Conservation (phyloP, 1,139 yeast genomes). For the Zygosaccharomyces pseudobailii region DNA sequence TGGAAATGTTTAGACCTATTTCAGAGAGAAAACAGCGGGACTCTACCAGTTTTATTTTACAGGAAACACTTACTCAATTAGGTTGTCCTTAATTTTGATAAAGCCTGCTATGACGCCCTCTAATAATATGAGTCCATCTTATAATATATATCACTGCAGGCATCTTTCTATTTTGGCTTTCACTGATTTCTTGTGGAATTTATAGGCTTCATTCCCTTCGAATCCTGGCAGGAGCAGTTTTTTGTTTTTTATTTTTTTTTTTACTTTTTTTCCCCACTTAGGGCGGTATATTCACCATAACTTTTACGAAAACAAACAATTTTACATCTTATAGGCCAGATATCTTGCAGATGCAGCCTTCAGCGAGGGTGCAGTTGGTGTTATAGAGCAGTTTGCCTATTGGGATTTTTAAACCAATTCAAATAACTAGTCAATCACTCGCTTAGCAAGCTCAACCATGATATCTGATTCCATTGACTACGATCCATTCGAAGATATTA, state of each 20-base stretch:
- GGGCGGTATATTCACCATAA: conserved; percentile 1
- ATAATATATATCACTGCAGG: too few relatives aligned
- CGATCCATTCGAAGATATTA: conserved; percentile 40
- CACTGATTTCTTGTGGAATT: background rate
- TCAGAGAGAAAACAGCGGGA: too few relatives aligned
- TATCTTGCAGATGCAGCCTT: background rate
- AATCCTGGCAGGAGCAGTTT: conserved; percentile 47
- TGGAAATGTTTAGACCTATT: too few relatives aligned
- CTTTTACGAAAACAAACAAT: background rate
- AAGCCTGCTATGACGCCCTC: too few relatives aligned
- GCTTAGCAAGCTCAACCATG: conserved; percentile 8
- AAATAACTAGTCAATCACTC: background rate
- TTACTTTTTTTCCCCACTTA: background rate
- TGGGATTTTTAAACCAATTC: background rate
- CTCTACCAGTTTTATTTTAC: too few relatives aligned
- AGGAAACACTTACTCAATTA: too few relatives aligned
- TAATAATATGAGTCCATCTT: too few relatives aligned
- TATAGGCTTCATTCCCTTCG: conserved; percentile 25
- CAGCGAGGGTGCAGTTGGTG: background rate
- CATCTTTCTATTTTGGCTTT: too few relatives aligned
- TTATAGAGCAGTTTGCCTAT: background rate
- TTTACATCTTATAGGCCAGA: background rate
- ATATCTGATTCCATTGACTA: conserved; percentile 30
- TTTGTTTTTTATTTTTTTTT: conserved; percentile 14
- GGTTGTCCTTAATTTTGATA: too few relatives aligned